These are phyloP conservation scores for Biscutella auriculata DNA, from an alignment of 441 rosid species.

Conservation along the genomic window DNA sequence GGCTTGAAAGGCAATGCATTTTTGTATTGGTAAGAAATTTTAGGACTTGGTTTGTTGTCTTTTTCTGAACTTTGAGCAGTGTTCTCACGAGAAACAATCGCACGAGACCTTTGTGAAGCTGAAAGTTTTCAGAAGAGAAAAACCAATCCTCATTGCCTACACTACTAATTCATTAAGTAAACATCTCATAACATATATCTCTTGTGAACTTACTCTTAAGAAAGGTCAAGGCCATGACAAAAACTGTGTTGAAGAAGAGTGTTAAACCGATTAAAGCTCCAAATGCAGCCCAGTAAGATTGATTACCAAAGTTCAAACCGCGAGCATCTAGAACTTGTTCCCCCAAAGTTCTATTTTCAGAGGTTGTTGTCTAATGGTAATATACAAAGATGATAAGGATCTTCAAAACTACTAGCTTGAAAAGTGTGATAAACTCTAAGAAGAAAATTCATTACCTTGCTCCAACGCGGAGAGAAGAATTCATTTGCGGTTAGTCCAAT, in stretches of 20 bases:
- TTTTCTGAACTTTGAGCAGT: conserved; percentile 5
- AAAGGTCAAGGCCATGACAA: conserved; percentile 46
- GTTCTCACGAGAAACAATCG: conserved; percentile 36
- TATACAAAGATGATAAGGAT: not conserved
- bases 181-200: not conserved
- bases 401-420: not conserved
- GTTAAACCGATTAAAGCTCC: conserved; percentile 47
- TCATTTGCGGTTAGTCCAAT: conserved; percentile 54
- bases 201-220: conserved; percentile 37
- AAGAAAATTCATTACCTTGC: conserved; percentile 21
- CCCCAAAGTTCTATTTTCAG: conserved; percentile 34
- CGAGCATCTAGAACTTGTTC: conserved; percentile 32
- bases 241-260: conserved; percentile 40
- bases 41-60: not conserved
- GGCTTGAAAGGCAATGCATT: conserved; percentile 50
- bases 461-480: conserved; percentile 62
- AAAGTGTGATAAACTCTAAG: not conserved
- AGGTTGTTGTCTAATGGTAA: conserved; percentile 2
- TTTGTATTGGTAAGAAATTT: conserved; percentile 10
- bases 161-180: not conserved
- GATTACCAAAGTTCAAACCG: conserved; percentile 40
- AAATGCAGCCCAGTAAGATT: conserved; percentile 52
- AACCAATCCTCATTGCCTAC: not conserved
- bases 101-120: conserved; percentile 56
- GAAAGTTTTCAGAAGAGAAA: not conserved